Percentiles rank a stretch among this genome's conserved stretches.
These are phyloP conservation scores for Viridothelium virens DNA, from an alignment of 495 filamentous ascomycete genomes.

Conservation along the genomic window DNA sequence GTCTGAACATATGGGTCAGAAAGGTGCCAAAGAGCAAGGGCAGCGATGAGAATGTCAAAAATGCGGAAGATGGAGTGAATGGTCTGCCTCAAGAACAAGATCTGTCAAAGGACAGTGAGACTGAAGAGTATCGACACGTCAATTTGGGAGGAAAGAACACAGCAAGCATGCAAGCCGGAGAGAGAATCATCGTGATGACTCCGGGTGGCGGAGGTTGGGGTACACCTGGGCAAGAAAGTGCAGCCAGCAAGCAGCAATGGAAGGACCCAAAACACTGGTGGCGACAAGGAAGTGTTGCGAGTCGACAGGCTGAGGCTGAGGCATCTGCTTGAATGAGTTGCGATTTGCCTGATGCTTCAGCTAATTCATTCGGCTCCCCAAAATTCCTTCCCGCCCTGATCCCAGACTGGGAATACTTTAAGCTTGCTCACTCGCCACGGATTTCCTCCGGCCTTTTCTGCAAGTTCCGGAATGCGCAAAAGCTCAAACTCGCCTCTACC, in stretches of 20 bases:
- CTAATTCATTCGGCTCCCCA: background rate
- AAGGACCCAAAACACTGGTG: constrained; percentile 51
- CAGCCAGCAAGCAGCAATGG: constrained; percentile 30
- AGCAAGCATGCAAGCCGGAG: constrained; percentile 73
- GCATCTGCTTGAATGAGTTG: constrained; percentile 21
- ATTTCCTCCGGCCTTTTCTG: constrained; percentile 3
- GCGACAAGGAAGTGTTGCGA: constrained; percentile 53
- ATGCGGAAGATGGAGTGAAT: background rate
- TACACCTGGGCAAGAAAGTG: constrained; percentile 47
- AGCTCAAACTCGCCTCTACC: constrained; percentile 2
- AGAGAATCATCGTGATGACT: constrained; percentile 71
- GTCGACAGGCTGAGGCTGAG: constrained; percentile 35
- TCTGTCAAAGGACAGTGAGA: constrained; percentile 19
- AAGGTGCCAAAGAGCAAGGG: constrained; percentile 40
- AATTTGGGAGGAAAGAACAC: constrained; percentile 94
- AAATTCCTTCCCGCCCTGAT: constrained; percentile 2
- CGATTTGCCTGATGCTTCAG: background rate
- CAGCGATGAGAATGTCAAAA: constrained; percentile 18
- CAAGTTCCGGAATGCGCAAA: background rate
- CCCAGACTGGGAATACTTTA: constrained; percentile 3
- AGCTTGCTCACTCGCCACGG: background rate
- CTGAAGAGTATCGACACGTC: constrained; percentile 59
- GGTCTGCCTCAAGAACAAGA: constrained; percentile 17
- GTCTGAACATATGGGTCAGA: constrained; percentile 81
- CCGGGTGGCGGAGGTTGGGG: constrained; percentile 74